Evolutionary conservation across 345 rosid genomes (phyloP).

Genomic region (Raphanus sativus): DNA sequence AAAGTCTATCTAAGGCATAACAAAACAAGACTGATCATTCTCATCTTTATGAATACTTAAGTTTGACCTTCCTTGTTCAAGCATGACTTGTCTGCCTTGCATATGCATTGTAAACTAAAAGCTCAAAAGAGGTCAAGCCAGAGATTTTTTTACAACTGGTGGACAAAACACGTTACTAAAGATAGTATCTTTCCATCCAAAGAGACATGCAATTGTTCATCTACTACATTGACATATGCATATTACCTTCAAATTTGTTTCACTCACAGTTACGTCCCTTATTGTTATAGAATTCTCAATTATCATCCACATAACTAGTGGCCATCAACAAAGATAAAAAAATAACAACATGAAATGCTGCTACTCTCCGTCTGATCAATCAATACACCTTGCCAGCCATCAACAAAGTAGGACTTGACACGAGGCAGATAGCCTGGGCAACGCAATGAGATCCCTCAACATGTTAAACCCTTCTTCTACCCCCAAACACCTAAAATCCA

Average conservation of each 20-base stretch:
- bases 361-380: not conserved
- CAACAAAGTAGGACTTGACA: not conserved
- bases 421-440: conserved; percentile 17
- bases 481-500: not conserved
- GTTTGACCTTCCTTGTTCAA: conserved; percentile 10
- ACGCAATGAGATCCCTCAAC: conserved; percentile 21
- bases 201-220: not conserved
- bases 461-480: not conserved
- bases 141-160: not conserved
- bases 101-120: not conserved
- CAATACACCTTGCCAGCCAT: conserved; percentile 3
- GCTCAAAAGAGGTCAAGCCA: not conserved
- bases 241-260: not conserved
- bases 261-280: not conserved
- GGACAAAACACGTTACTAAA: conserved; percentile 5
- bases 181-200: not conserved
- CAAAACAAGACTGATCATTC: not conserved
- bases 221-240: not conserved
- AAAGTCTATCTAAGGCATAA: not conserved
- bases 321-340: not conserved
- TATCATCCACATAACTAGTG: not conserved
- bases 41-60: not conserved
- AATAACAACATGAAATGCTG: not conserved
- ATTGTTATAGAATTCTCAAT: not conserved
- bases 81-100: not conserved